Evolutionary conservation across 345 rosid genomes (phyloP).

Genomic region (Melaleuca alternifolia): DNA sequence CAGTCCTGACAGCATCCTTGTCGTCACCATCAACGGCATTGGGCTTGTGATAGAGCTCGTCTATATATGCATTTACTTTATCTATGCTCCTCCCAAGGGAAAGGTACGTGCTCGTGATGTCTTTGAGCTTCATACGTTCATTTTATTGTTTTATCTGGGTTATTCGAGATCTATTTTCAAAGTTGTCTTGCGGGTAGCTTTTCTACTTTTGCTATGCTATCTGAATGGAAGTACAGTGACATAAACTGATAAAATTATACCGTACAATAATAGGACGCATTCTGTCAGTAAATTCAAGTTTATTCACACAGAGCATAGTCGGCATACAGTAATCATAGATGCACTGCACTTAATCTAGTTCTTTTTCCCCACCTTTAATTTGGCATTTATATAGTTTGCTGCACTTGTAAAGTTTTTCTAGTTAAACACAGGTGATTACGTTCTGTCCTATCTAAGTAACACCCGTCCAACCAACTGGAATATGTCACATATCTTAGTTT

Average conservation of each 20-base stretch:
- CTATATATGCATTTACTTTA: slow-evolving; percentile 18
- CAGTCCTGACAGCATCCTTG: slow-evolving; percentile 25
- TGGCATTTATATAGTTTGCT: neutral
- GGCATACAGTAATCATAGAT: neutral
- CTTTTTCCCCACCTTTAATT: neutral
- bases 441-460: neutral
- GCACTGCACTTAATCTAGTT: neutral
- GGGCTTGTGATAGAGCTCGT: slow-evolving; percentile 21
- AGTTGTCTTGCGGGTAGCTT: neutral
- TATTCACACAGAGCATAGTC: neutral
- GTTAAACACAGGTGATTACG: neutral
- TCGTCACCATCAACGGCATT: slow-evolving; percentile 24
- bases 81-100: slow-evolving; percentile 1
- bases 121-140: neutral
- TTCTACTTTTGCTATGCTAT: neutral
- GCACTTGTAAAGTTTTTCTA: neutral
- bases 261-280: neutral
- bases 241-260: neutral
- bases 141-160: neutral
- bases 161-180: neutral
- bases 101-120: neutral
- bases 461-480: neutral
- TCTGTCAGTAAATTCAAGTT: neutral
- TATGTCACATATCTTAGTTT: neutral
- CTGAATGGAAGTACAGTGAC: neutral